Evolutionary conservation across 371 early-diverging fungal genomes (phyloP).

Genomic region (Catenaria anguillulae): DNA sequence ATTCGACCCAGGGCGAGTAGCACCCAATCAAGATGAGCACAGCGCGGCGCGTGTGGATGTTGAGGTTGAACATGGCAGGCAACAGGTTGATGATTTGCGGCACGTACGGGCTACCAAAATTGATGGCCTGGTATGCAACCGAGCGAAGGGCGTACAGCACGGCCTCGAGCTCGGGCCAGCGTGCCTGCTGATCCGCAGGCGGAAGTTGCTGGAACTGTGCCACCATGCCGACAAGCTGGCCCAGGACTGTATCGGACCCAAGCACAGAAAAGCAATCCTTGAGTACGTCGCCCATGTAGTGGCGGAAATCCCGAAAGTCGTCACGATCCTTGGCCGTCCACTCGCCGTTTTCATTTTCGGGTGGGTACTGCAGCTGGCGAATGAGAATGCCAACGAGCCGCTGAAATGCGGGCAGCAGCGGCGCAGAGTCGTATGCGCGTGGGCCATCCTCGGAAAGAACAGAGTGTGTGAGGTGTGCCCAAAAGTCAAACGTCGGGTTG

Average conservation of each 20-base stretch:
- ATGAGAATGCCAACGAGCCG: conserved; percentile 65
- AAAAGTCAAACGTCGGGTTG: conserved; percentile 67
- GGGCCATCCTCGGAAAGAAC: conserved; percentile 28
- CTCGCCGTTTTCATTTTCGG: conserved; percentile 25
- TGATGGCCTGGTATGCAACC: conserved; percentile 66
- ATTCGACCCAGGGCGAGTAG: conserved; percentile 81
- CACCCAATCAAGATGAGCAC: conserved; percentile 88
- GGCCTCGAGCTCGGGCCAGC: conserved; percentile 89
- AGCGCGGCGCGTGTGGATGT: conserved; percentile 85
- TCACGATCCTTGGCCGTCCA: conserved; percentile 79
- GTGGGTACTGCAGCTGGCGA: conserved; percentile 63
- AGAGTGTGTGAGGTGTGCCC: conserved; percentile 59
- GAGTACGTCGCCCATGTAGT: conserved; percentile 86
- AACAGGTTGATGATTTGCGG: conserved; percentile 71
- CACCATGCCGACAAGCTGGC: conserved; percentile 33
- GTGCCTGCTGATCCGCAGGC: conserved; percentile 15
- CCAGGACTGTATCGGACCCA: conserved; percentile 54
- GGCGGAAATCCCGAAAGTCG: conserved; percentile 85
- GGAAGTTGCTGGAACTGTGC: conserved; percentile 16
- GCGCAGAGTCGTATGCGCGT: conserved; percentile 26
- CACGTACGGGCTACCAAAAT: conserved; percentile 52
- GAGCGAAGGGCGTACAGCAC: conserved; percentile 80
- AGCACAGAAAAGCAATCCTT: conserved; percentile 81
- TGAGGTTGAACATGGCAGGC: conserved; percentile 54
- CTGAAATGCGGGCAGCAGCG: conserved; percentile 46